Conservation (phyloP, 306 rosid species). For the Bauhinia variegata region DNA sequence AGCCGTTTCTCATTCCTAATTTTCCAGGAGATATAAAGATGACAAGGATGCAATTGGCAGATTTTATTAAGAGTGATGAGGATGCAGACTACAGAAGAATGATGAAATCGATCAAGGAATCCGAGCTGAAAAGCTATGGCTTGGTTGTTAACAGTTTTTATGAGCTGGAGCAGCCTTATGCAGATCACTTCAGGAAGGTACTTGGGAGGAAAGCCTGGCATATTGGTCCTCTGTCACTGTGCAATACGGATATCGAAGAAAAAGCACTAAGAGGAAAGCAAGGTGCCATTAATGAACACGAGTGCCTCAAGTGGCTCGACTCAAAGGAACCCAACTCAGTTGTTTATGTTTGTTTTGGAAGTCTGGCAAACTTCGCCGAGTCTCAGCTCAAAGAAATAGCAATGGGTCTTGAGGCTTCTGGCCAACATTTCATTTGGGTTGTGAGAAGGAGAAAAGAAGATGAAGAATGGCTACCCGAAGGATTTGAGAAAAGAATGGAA, state of each 20-base stretch:
- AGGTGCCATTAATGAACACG: conserved; percentile 42
- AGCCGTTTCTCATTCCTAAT: conserved; percentile 51
- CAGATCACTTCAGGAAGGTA: conserved; percentile 31
- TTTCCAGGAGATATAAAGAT: conserved; percentile 51
- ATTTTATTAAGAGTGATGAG: no score
- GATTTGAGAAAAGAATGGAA: conserved; percentile 35
- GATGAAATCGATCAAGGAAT: conserved; percentile 1
- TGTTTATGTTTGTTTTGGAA: conserved; percentile 52
- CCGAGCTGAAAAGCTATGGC: conserved; percentile 30
- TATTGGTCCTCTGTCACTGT: conserved; percentile 31
- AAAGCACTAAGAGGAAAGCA: conserved; percentile 46
- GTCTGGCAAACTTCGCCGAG: conserved; percentile 29
- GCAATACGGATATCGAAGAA: conserved; percentile 36
- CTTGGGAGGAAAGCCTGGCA: conserved; percentile 43
- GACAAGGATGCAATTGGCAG: conserved; percentile 47
- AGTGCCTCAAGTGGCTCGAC: conserved; percentile 54
- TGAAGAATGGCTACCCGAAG: conserved; percentile 30
- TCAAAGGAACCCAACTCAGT: conserved; percentile 45
- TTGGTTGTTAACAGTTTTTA: conserved; percentile 38
- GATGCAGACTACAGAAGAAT: background rate
- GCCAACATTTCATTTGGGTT: conserved; percentile 49
- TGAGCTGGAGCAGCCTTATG: conserved; percentile 39
- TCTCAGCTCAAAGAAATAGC: conserved; percentile 57
- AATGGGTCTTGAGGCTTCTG: conserved; percentile 49
- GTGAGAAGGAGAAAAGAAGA: conserved; percentile 17